Evolutionary conservation across 2,329 filamentous ascomycete genomes (phyloP).

Genomic region (Akanthomyces lecanii): DNA sequence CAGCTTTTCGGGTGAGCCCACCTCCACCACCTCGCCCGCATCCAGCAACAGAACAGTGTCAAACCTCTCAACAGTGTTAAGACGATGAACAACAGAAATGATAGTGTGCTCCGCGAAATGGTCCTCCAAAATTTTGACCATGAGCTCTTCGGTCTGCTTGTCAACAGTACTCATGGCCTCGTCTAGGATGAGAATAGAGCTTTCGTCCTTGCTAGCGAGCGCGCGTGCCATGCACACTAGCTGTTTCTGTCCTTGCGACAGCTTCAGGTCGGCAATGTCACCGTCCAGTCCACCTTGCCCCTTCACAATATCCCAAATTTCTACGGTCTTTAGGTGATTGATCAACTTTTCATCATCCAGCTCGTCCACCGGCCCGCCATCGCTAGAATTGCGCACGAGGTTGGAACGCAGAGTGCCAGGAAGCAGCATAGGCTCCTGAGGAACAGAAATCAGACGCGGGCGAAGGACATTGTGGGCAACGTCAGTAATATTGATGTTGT

Average conservation of each 20-base stretch:
- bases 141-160: slow-evolving; percentile 29
- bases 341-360: slow-evolving; percentile 39
- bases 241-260: slow-evolving; percentile 43
- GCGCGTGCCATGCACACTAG: slow-evolving; percentile 38
- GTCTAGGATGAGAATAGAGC: slow-evolving; percentile 36
- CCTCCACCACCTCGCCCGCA: slow-evolving; percentile 17
- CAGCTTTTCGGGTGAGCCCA: slow-evolving; percentile 1
- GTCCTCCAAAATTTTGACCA: slow-evolving; percentile 29
- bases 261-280: slow-evolving; percentile 26
- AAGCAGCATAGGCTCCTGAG: slow-evolving; percentile 51
- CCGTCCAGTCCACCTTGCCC: slow-evolving; percentile 35
- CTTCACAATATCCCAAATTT: slow-evolving; percentile 39
- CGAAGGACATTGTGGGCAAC: slow-evolving; percentile 25
- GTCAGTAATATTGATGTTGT: slow-evolving; percentile 35
- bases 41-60: slow-evolving; percentile 63
- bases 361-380: slow-evolving; percentile 26
- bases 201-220: slow-evolving; percentile 28
- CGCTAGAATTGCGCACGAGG: slow-evolving; percentile 22
- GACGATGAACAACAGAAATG: slow-evolving; percentile 37
- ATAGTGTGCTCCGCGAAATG: slow-evolving; percentile 47
- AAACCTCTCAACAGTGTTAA: slow-evolving; percentile 47
- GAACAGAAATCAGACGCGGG: slow-evolving; percentile 37
- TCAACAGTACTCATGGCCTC: slow-evolving; percentile 37
- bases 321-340: slow-evolving; percentile 40
- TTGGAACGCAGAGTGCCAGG: slow-evolving; percentile 46